These are phyloP conservation scores for Achaetomium macrosporum DNA, from an alignment of 2,329 filamentous ascomycete species.

Conservation along the genomic window DNA sequence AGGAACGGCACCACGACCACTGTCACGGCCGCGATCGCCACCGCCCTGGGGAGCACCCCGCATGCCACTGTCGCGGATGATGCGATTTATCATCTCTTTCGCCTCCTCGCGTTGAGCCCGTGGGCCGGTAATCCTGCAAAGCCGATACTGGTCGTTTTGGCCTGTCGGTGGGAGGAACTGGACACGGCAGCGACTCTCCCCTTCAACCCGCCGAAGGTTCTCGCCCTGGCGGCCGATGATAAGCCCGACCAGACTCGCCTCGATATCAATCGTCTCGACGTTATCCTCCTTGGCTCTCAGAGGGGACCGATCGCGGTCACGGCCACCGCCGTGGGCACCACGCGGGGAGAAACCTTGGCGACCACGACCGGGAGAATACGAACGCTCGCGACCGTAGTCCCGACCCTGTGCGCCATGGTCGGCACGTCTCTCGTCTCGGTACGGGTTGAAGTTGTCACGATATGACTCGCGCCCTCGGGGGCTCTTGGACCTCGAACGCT, in stretches of 20 bases:
- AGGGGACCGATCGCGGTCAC: conserved; percentile 65
- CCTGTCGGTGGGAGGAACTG: conserved; percentile 79
- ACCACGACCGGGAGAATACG: conserved; percentile 56
- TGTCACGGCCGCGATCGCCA: conserved; percentile 29
- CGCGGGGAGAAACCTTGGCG: conserved; percentile 53
- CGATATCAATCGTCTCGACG: conserved; percentile 77
- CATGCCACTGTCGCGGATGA: conserved; percentile 80
- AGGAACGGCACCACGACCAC: conserved; percentile 23
- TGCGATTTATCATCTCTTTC: conserved; percentile 75
- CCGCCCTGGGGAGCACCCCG: conserved; percentile 38
- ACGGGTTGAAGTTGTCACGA: conserved; percentile 73
- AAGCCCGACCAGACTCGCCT: conserved; percentile 78
- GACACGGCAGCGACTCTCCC: conserved; percentile 74
- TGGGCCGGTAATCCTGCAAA: conserved; percentile 79
- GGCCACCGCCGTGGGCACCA: conserved; percentile 40
- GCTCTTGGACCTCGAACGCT: conserved; percentile 69
- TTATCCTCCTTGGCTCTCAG: conserved; percentile 63
- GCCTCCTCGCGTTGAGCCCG: conserved; percentile 68
- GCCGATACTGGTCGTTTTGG: conserved; percentile 63
- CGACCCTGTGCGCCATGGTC: conserved; percentile 48
- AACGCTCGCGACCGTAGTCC: conserved; percentile 59
- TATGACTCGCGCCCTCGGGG: conserved; percentile 63
- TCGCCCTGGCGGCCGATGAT: conserved; percentile 90
- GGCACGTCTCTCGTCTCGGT: conserved; percentile 76
- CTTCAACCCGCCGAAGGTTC: conserved; percentile 78